Evolutionary conservation across 177 flowering plant species (phyloP), one percentile per base, ranked within the genome.

Genomic region (Vitis hybrid): DNA sequence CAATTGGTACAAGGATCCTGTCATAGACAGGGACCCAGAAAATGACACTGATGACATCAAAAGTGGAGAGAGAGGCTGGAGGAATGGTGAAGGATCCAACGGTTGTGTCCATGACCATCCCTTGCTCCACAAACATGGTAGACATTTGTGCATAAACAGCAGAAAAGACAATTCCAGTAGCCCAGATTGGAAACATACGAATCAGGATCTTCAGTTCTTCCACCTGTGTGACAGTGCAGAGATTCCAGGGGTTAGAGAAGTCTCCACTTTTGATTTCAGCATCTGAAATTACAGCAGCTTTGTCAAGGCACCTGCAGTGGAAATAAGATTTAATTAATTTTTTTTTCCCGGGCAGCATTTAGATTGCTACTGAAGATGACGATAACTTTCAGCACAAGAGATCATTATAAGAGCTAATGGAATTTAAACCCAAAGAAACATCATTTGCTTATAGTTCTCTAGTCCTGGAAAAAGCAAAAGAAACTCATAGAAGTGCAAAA

Each of bases 171-270:
- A 94, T 94, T 38, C 92, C 89, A 6, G 94, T 86, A 44, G 94
- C 97, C 97, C 98, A 93, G 64, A 93, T 87, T 24, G 98, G 98
- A 70, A 92, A 88, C 98, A 92, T 91, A 52, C 95, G 90, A 68
- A 91, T 77, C 76, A 93, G 79, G 62, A 91, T 89, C 75, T 93
- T 93, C 70, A 93, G 61, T 74, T 93, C 98, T 77, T 93, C 98
- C 11, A 92, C 95, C 71, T 92, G 98, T 1, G 98, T 92, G 52
- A 92, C 90, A 11, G 98, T 90, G 85, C 98, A 93, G 5, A 92
- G 80, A 77, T 79, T 84, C 96, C 94, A 91, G 6, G 87, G 79
- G 68, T 89, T 81, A 6, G 89, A 87, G 70, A 82, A 83, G 61
- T 89, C 79, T 17, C 80, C 89, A 65, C 51, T 80, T 72, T 81